Percentiles rank a stretch among this genome's conserved stretches.
phyloP scores from a whole-genome alignment of 495 filamentous ascomycete species.

The Neurospora terricola region DNA sequence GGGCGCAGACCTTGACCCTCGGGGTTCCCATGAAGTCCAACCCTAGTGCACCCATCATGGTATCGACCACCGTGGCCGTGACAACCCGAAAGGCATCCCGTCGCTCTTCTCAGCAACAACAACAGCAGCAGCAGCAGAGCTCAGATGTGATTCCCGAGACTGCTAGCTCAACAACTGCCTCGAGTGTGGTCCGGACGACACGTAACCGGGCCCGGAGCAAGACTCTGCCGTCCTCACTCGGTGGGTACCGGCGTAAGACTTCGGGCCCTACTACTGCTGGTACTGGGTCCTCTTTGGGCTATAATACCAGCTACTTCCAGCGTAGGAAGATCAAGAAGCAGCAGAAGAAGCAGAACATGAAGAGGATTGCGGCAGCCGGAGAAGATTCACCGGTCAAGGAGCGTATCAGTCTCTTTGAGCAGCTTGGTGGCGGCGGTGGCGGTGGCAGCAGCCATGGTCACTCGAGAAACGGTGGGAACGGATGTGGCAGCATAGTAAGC shows the following conservation, averaged over 20 bases:
- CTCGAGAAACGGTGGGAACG: background rate
- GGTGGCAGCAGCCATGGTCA: background rate
- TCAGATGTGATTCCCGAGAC: background rate
- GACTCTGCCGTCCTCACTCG: background rate
- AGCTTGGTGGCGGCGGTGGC: background rate
- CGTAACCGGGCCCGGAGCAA: background rate
- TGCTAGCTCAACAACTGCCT: no score
- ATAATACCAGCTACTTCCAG: background rate
- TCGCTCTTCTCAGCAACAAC: background rate
- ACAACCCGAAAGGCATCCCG: constrained; percentile 1
- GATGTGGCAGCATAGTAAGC: background rate
- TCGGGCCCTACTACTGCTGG: background rate
- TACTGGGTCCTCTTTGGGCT: background rate
- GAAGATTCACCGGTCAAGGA: constrained; percentile 24
- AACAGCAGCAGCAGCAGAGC: background rate
- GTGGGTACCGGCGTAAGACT: background rate
- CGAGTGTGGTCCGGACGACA: background rate
- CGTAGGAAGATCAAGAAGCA: background rate
- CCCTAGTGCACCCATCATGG: constrained; percentile 12
- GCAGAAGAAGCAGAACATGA: constrained; percentile 8
- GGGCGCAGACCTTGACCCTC: background rate
- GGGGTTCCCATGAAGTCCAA: constrained; percentile 1
- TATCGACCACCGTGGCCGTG: constrained; percentile 9
- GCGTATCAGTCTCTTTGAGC: constrained; percentile 27
- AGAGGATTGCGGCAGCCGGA: background rate